Percentiles rank a stretch among this genome's conserved stretches.
phyloP scores from a whole-genome alignment of 768 basidiomycete genomes.

The Cubamyces sp. region DNA sequence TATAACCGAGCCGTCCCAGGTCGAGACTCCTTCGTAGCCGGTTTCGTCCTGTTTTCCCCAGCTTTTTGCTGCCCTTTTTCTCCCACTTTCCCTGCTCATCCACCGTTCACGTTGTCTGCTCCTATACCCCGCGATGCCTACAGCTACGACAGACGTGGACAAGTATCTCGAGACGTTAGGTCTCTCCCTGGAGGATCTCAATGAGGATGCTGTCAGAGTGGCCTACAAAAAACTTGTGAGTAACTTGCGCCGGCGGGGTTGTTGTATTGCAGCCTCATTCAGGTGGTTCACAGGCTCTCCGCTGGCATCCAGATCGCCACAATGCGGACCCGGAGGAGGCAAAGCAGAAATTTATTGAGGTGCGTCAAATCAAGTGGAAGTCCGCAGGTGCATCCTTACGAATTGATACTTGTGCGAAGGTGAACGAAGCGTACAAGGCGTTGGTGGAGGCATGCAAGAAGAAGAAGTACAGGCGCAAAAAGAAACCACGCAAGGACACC shows the following conservation, averaged over 20 bases:
- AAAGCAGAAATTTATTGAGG: constrained; percentile 61
- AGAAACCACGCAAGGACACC: constrained; percentile 3
- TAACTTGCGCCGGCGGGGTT: constrained; percentile 27
- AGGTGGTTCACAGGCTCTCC: constrained; percentile 49
- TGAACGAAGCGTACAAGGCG: constrained; percentile 59
- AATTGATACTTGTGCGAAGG: constrained; percentile 36
- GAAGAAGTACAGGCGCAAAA: constrained; percentile 14
- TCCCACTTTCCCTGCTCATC: not conserved
- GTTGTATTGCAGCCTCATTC: constrained; percentile 29
- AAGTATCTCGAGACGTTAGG: constrained; percentile 49
- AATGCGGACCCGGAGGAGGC: constrained; percentile 53
- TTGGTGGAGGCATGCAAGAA: constrained; percentile 46
- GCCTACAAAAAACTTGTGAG: constrained; percentile 68
- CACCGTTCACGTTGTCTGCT: constrained; percentile 4
- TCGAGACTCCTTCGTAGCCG: constrained; percentile 18
- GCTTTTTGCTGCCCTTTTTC: constrained; percentile 11
- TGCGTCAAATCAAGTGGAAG: constrained; percentile 33
- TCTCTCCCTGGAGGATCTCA: constrained; percentile 47
- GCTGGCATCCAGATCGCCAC: constrained; percentile 73
- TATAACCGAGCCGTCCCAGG: constrained; percentile 25
- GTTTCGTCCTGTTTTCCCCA: constrained; percentile 1
- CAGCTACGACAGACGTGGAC: constrained; percentile 27
- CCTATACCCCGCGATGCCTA: constrained; percentile 29
- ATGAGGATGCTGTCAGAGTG: constrained; percentile 54
- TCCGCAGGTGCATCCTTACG: not conserved